phyloP scores from a whole-genome alignment of 768 basidiomycete genomes.

The Lyophyllum shimeji region DNA sequence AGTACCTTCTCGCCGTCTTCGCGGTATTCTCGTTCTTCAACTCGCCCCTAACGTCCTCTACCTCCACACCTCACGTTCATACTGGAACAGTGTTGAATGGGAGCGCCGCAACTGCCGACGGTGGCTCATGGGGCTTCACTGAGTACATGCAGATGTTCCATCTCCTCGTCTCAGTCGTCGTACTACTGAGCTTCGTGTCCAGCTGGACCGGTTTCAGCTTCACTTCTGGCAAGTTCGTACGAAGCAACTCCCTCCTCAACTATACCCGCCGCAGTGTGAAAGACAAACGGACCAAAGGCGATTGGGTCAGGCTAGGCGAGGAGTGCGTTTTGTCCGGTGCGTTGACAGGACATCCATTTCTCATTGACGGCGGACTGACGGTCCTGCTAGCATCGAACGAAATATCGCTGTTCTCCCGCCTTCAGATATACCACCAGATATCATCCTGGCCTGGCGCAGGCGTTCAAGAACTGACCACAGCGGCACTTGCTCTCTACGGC shows the following conservation, averaged over 20 bases:
- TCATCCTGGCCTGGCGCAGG: constrained; percentile 38
- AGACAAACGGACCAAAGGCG: constrained; percentile 12
- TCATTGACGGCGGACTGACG: not conserved
- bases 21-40: constrained; percentile 88
- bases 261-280: constrained; percentile 1
- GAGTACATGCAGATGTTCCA: constrained; percentile 65
- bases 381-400: constrained; percentile 4
- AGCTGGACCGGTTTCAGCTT: constrained; percentile 39
- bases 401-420: constrained; percentile 37
- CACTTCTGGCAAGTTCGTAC: not conserved
- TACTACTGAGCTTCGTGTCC: constrained; percentile 54
- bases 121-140: constrained; percentile 41
- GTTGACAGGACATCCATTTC: constrained; percentile 1
- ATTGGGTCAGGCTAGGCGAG: constrained; percentile 32
- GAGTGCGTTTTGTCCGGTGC: constrained; percentile 32
- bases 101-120: constrained; percentile 19
- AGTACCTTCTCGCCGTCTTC: constrained; percentile 81
- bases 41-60: constrained; percentile 56
- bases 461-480: constrained; percentile 52
- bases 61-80: constrained; percentile 46
- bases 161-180: constrained; percentile 59
- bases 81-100: constrained; percentile 56
- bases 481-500: constrained; percentile 53
- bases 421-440: constrained; percentile 57
- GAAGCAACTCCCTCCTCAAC: not conserved